Evolutionary conservation across 257 asterid genomes (phyloP).

Genomic region (Solanum paucissectum): DNA sequence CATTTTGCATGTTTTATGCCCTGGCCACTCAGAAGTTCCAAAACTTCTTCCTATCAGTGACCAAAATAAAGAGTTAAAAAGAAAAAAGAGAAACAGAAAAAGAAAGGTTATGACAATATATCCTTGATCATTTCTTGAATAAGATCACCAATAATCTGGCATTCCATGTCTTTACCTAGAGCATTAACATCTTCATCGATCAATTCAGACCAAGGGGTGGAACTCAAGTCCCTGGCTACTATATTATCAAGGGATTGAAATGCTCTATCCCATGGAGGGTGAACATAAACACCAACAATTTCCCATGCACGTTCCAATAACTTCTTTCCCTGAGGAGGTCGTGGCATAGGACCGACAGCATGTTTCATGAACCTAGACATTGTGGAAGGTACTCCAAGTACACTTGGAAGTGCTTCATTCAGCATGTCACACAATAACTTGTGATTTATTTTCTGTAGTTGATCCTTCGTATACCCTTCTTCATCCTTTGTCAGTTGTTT

Average conservation of each 20-base stretch:
- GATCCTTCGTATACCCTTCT: slow-evolving; percentile 26
- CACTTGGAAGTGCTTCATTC: slow-evolving; percentile 67
- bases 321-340: slow-evolving; percentile 59
- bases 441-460: slow-evolving; percentile 38
- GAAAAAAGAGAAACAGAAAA: not conserved
- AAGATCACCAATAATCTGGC: slow-evolving; percentile 44
- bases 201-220: slow-evolving; percentile 46
- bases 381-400: slow-evolving; percentile 41
- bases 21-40: not conserved
- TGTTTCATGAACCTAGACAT: slow-evolving; percentile 40
- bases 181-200: slow-evolving; percentile 51
- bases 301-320: slow-evolving; percentile 56
- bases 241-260: slow-evolving; percentile 41
- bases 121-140: slow-evolving; percentile 54
- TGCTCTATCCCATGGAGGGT: slow-evolving; percentile 46
- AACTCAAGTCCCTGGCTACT: slow-evolving; percentile 54
- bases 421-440: slow-evolving; percentile 55
- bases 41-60: not conserved
- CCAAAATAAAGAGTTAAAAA: not conserved
- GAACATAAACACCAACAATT: slow-evolving; percentile 20
- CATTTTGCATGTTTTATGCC: not conserved
- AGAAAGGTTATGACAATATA: not conserved
- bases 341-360: slow-evolving; percentile 23
- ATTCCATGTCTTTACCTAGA: slow-evolving; percentile 56
- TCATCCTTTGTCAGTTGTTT: slow-evolving; percentile 24